Base-by-base conservation (phyloP, 805 yeast species). In the Starmerella khaoyaiensis region DNA sequence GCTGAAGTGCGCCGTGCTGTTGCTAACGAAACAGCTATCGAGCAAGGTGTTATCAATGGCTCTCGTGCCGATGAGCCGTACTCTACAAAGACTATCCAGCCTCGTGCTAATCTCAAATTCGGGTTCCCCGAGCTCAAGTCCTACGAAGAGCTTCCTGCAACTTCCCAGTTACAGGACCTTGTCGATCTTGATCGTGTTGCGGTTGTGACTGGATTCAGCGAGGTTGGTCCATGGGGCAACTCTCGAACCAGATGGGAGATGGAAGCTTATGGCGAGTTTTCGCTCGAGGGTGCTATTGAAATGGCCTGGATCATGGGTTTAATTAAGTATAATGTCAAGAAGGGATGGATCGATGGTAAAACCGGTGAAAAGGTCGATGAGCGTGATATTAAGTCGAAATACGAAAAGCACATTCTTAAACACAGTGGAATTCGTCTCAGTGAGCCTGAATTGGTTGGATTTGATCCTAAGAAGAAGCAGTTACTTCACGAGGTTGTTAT, bases 281-380 rank as follows among this genome's bases (percentile, higher is more conserved):
- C 96, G 8, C 67, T 90, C 52, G 98, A 90, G 65, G 98, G 98
- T 56, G 79, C 95, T 57, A 79, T 90, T 57, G 98, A 90, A 67
- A 86, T 90, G 94, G 97, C 99, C 34, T 90, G 97, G 96, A 86
- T 90, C 53, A 90, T 90, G 97, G 96, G 96, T 50, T 72, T 80
- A 58, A 86, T 90, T 66, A 83, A 82, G 65, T 90, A 90, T 67
- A 90, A 81, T 67, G 81, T 82, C 51, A 97, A 95, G 65, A 82
- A 82, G 72, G 97, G 97, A 53, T 90, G 98, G 98, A 81, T 87
- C 51, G 99, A 90, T 59, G 76, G 94, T 48, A 86, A 87, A 71
- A 75, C 95, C 44, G 76, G 72, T 50, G 76, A 73, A 55, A 96
- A 95, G 26, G 93, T 90, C 42, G 97, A 83, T 47, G 99, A 90